Percentiles rank a stretch among this genome's conserved stretches.
Evolutionary conservation across 345 rosid species (phyloP).

Genomic region (Cochlearia excelsa): DNA sequence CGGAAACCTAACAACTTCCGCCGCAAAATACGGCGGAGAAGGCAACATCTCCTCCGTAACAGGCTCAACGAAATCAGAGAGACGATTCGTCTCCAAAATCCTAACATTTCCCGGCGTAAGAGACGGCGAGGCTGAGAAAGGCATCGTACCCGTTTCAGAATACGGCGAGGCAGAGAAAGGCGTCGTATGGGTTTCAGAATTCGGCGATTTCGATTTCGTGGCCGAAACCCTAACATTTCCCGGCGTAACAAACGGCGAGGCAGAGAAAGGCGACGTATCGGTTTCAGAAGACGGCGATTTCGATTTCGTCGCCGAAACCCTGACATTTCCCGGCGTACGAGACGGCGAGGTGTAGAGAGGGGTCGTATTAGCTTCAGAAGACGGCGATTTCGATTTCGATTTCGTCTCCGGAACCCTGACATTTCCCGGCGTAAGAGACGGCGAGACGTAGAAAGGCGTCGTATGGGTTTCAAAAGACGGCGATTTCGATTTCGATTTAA

Average conservation of each 20-base stretch:
- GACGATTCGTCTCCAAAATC: conserved; percentile 1
- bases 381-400: too few relatives aligned
- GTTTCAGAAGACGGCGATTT: not conserved
- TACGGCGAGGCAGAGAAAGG: too few relatives aligned
- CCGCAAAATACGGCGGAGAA: conserved; percentile 10
- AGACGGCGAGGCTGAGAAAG: not conserved
- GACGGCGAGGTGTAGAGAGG: not conserved
- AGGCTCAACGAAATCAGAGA: not conserved
- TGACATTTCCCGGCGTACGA: not conserved
- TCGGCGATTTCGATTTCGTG: not conserved
- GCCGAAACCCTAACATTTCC: not conserved
- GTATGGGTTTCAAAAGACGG: not conserved
- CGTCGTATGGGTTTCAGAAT: too few relatives aligned
- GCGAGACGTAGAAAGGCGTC: conserved; percentile 1
- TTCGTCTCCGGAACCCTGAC: conserved; percentile 7
- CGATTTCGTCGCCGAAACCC: conserved; percentile 3
- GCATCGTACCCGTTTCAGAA: too few relatives aligned
- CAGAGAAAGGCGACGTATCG: not conserved
- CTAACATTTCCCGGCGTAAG: not conserved
- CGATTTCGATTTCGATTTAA: conserved; percentile 6
- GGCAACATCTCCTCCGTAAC: not conserved
- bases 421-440: not conserved
- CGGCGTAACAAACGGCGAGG: not conserved
- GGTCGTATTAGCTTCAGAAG: too few relatives aligned
- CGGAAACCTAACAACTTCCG: not conserved